Base-by-base conservation (phyloP, 768 basidiomycete genomes). In the Amanita subjunquillea region DNA sequence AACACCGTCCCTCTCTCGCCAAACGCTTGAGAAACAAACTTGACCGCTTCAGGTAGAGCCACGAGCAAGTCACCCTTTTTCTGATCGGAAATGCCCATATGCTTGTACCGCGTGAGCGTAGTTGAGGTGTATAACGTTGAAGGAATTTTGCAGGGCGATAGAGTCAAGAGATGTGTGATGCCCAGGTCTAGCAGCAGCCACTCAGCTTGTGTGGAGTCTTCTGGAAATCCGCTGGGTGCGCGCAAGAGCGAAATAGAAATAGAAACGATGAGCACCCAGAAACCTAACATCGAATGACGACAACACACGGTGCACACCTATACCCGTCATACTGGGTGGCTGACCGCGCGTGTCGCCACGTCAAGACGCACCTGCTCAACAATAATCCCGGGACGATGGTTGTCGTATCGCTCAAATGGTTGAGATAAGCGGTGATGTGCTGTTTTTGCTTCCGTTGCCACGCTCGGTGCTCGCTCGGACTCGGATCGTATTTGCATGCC, bases 391-490 rank as follows among this genome's bases (percentile, higher is more conserved):
- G 73, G 32, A 82, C 59, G 37, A 85, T 69, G 6, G 65, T 58
- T n/a, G 74, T 73, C 10, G 77, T 78, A 48, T 84, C 79, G 25
- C 68, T 63, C 47, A 82, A 60, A 29, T 72, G 63, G 55, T 75
- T 77, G 27, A 84, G 60, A 58, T 77, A 84, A 43, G 66, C 63
- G 2, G 72, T 73, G 40, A 80, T 78, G 30, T 78, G 74, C 53
- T 76, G 79, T 45, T 70, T 68, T 54, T 78, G 74, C 29, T 71
- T 67, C 10, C 78, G 73, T 59, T 76, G 80, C 82, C 82, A 85
- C n/a, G 74, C 63, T 3, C 71, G 70, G 54, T 85, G 85, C 17
- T 78, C 70, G 0, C 63, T 60, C 23, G 67, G 67, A 1, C 67
- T 69, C 0, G 77, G 74, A 20, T 67, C 63, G 58, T 75, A 80